Conservation (phyloP, 208 protist genomes). For the Naegleria fowleri region DNA sequence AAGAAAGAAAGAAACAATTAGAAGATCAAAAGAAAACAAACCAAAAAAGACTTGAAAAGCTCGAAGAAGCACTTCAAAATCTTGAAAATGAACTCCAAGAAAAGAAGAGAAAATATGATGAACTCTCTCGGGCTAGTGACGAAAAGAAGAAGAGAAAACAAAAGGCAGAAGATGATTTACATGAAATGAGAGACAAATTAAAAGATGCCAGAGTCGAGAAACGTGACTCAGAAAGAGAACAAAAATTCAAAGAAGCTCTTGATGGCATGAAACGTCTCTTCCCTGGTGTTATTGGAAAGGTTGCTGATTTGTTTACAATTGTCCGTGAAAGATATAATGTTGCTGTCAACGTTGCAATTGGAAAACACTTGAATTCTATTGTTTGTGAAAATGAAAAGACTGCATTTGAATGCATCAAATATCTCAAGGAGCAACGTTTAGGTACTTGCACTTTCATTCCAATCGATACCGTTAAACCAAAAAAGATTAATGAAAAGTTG, state of each 20-base stretch:
- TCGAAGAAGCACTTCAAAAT: constrained; percentile 59
- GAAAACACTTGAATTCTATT: constrained; percentile 89
- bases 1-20: background rate
- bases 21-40: background rate
- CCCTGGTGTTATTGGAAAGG: constrained; percentile 65
- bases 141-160: background rate
- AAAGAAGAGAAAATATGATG: constrained; percentile 24
- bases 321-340: constrained; percentile 75
- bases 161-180: constrained; percentile 1
- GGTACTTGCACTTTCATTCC: constrained; percentile 90
- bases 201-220: constrained; percentile 35
- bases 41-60: background rate
- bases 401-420: constrained; percentile 85
- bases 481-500: constrained; percentile 74
- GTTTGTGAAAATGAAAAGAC: constrained; percentile 86
- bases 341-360: constrained; percentile 89
- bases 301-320: constrained; percentile 85
- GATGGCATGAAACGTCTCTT: constrained; percentile 78
- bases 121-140: background rate
- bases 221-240: constrained; percentile 47
- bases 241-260: constrained; percentile 59
- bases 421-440: constrained; percentile 87
- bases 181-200: constrained; percentile 16
- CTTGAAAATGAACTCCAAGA: constrained; percentile 55
- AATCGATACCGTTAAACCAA: constrained; percentile 76